Evolutionary conservation across 371 early-diverging fungal species (phyloP).

Genomic region (Nosema muscidifuracis): DNA sequence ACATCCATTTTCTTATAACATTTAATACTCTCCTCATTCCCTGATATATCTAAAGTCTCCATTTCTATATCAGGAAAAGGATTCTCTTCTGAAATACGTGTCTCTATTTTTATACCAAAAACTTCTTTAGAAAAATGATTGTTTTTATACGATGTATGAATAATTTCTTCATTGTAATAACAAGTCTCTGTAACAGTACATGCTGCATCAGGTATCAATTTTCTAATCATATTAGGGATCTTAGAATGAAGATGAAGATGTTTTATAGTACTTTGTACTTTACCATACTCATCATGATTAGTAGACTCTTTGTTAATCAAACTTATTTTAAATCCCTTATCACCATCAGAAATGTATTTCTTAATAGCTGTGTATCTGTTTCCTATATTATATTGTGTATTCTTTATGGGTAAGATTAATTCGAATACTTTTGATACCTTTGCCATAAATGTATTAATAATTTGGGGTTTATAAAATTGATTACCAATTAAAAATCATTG

Average conservation of each 20-base stretch:
- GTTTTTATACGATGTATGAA: constrained; percentile 59
- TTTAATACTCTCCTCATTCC: constrained; percentile 30
- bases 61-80: constrained; percentile 31
- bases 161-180: constrained; percentile 56
- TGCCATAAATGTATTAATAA: constrained; percentile 22
- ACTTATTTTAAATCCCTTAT: constrained; percentile 37
- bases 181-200: constrained; percentile 58
- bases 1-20: constrained; percentile 60
- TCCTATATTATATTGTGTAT: constrained; percentile 61
- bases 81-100: constrained; percentile 20
- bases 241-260: constrained; percentile 54
- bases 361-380: constrained; percentile 58
- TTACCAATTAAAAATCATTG: too few species aligned
- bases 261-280: constrained; percentile 56
- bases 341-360: constrained; percentile 53
- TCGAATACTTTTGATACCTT: constrained; percentile 24
- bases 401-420: constrained; percentile 59
- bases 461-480: too few species aligned
- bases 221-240: constrained; percentile 54
- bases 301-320: constrained; percentile 46
- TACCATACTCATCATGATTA: constrained; percentile 30
- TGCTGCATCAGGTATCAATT: constrained; percentile 56
- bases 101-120: constrained; percentile 51
- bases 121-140: constrained; percentile 53
- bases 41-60: neutral